Base-by-base conservation (phyloP, 306 rosid genomes). In the Vigna reflexopilosa region DNA sequence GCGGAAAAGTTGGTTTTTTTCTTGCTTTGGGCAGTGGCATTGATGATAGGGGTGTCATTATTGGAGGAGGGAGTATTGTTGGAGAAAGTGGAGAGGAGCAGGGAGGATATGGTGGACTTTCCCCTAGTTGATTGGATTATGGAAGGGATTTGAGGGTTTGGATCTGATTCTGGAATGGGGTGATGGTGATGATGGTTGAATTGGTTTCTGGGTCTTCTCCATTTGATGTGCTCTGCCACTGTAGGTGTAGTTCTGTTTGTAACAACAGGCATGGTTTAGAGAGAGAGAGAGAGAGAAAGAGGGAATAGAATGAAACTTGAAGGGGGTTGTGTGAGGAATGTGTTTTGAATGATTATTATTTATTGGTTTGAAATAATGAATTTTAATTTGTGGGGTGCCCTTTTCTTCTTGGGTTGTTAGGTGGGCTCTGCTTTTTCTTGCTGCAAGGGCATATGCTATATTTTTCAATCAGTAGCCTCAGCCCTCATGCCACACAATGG, bases 31-130 rank as follows among this genome's bases (percentile, higher is more conserved):
- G 47, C 68, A 62, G 22, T 16, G 70, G 2, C 82, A 32, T 52
- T 13, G 58, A 44, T 36, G 69, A 54, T 45, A 51, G 73, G n/a
- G 70, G 86, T 30, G 77, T 90, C 92, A 63, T 62, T 86, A 20
- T 20, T 55, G 62, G 50, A 12, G 50, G 81, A 54, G 72, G 36
- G 9, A 75, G 24, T 64, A 79, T 26, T 77, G 83, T 73, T 78
- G 80, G 86, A 79, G 79, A 92, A 88, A 24, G 90, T 83, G 24
- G 97, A 91, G 76, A 89, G 97, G 4, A 94, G 88, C 38, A 93
- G 80, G 48, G 99, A 89, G 36, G 99, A 95, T 51, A 95, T 88
- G 80, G 96, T 89, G 85, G 97, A 86, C 80, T 91, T 93, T 87
- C 85, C 74, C 58, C 93, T 87, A 47, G 92, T 85, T 74, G 97